These are phyloP conservation scores for Hirschfeldia incana DNA, from an alignment of 345 rosid genomes.

Conservation along the genomic window DNA sequence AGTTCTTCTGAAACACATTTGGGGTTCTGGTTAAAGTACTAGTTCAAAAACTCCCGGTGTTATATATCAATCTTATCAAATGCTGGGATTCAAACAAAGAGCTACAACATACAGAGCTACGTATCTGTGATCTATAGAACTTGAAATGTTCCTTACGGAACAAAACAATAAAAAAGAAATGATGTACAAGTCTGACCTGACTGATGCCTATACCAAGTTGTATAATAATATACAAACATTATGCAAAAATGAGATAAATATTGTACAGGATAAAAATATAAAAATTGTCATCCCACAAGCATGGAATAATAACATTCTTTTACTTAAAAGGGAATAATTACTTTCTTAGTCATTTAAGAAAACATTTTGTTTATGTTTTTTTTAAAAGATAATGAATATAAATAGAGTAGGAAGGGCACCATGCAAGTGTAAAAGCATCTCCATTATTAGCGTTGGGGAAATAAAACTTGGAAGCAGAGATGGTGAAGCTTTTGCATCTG, in stretches of 20 bases:
- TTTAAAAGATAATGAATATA: not conserved
- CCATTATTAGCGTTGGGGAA: not conserved
- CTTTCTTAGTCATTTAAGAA: not conserved
- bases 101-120: not conserved
- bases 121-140: not conserved
- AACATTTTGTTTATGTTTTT: not conserved
- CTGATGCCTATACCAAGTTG: no score
- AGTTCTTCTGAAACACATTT: not conserved
- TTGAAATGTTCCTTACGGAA: not conserved
- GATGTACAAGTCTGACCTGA: constrained; percentile 25
- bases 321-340: not conserved
- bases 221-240: no score
- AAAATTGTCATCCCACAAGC: not conserved
- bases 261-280: not conserved
- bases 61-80: not conserved
- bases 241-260: no score
- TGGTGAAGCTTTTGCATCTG: constrained; percentile 55
- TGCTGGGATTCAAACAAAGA: not conserved
- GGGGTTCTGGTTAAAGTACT: not conserved
- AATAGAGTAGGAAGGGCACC: not conserved
- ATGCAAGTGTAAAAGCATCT: constrained; percentile 11
- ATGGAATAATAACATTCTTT: not conserved
- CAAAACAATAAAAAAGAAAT: not conserved
- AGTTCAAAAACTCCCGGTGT: not conserved
- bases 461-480: not conserved